These are phyloP conservation scores for Taxillus chinensis DNA, from an alignment of 164 flowering plant species.

Conservation along the genomic window DNA sequence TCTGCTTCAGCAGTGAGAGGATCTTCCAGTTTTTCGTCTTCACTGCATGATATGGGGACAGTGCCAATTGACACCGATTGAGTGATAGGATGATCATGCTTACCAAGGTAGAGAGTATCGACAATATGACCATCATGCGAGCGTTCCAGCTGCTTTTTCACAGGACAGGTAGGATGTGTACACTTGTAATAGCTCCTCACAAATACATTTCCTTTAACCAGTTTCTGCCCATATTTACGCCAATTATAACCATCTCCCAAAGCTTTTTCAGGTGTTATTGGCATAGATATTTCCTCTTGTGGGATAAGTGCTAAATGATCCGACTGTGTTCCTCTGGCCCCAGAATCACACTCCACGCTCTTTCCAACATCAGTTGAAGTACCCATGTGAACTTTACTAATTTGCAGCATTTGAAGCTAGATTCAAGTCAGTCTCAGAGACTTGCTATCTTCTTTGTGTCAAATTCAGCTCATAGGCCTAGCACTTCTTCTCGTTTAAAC, in stretches of 20 bases:
- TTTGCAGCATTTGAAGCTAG: background rate
- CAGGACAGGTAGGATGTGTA: conserved; percentile 13
- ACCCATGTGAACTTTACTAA: background rate
- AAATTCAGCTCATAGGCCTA: background rate
- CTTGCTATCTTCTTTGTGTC: background rate
- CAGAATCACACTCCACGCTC: background rate
- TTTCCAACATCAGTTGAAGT: background rate
- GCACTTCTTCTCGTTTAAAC: too few relatives aligned
- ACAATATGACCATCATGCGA: conserved; percentile 8
- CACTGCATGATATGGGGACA: background rate
- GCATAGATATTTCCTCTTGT: background rate
- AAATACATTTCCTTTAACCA: conserved; percentile 11
- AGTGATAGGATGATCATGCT: conserved; percentile 8
- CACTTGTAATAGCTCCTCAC: conserved; percentile 15
- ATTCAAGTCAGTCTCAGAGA: background rate
- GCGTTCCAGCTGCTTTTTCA: conserved; percentile 10
- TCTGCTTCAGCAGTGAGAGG: background rate
- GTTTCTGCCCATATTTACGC: conserved; percentile 17
- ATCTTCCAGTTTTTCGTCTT: background rate
- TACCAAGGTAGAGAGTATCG: conserved; percentile 7
- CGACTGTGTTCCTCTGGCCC: background rate
- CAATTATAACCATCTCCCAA: conserved; percentile 8
- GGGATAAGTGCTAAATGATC: background rate
- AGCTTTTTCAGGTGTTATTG: background rate
- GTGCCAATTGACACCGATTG: background rate